Conservation (phyloP, 176 grass and related monocot species). For the Triticum urartu region DNA sequence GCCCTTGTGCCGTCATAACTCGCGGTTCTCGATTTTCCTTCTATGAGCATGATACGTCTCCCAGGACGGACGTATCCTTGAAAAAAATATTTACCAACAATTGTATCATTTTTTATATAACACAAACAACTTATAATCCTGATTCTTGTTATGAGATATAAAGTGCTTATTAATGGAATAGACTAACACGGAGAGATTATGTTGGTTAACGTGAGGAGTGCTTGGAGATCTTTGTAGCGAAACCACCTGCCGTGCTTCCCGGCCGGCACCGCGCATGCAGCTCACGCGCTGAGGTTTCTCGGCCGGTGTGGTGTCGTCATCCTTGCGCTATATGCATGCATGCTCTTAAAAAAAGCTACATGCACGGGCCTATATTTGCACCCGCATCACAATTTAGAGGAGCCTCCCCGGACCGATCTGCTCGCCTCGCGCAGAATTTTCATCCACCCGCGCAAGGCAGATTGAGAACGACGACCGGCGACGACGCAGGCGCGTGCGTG, state of each 20-base stretch:
- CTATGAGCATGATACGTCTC: too few relatives aligned
- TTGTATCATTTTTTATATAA: too few relatives aligned
- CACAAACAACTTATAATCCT: too few relatives aligned
- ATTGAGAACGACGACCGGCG: not conserved
- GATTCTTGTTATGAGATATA: too few relatives aligned
- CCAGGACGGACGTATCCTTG: too few relatives aligned
- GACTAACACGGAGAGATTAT: too few relatives aligned
- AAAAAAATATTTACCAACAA: too few relatives aligned
- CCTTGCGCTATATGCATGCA: not conserved
- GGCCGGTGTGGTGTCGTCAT: not conserved
- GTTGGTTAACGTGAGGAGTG: not conserved
- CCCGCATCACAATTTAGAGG: not conserved
- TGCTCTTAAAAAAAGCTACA: not conserved
- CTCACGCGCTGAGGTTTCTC: not conserved
- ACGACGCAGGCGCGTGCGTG: slow-evolving; percentile 8
- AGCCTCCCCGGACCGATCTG: not conserved
- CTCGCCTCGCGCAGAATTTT: not conserved
- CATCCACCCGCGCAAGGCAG: not conserved
- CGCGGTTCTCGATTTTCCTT: too few relatives aligned
- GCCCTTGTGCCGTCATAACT: too few relatives aligned
- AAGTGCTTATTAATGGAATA: too few relatives aligned
- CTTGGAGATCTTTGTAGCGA: not conserved
- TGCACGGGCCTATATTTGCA: not conserved
- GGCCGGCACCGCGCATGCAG: not conserved
- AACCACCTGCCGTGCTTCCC: not conserved